Evolutionary conservation across 495 filamentous ascomycete species (phyloP), one percentile per base, ranked within the genome.

Genomic region (Aspergillus conjunctus): DNA sequence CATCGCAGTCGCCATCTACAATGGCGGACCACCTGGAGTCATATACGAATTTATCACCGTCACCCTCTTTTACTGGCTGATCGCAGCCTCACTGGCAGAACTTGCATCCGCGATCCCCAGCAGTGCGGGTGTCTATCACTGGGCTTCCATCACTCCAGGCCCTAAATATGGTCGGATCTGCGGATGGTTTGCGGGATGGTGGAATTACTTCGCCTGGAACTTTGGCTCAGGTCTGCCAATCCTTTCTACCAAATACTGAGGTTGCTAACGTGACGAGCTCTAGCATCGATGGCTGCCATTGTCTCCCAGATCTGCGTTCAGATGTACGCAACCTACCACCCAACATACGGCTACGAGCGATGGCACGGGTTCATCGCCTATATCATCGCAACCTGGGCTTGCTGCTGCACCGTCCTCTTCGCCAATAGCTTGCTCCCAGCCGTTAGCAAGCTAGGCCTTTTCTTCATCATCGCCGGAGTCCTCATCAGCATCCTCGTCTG

Each of bases 301-400:
- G 80, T 87, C 11, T 84, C 81, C 21, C 89, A 90, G 60, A 84
- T 90, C 59, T 74, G 81, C 7, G 83, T 79, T 12, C 89, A 51
- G 73, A 85, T 93, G 83, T 96, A 92, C 67, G 82, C 81, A 10
- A 70, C 88, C 17, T 88, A 86, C 70, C 87, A 92, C 63, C 83
- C 85, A 2, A 83, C 76, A 17, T 90, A 86, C 57, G 75, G 71
- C 2, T 77, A 81, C n/a, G 64, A 89, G 58, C 68, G 81, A 33
- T 96, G 91, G 91, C 87, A 92, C 43, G 81, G 89, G 39, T 96
- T 91, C 70, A 66, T 96, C 32, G 79, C 82, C 34, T 89, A 88
- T 65, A 66, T 91, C 34, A 69, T 87, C 53, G 74, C 87, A 37
- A 83, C 86, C 17, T 93, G 91, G 91, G 60, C 85, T 1, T 82